Evolutionary conservation across 2,329 filamentous ascomycete genomes (phyloP).

Genomic region (Lachnellula subtilissima): DNA sequence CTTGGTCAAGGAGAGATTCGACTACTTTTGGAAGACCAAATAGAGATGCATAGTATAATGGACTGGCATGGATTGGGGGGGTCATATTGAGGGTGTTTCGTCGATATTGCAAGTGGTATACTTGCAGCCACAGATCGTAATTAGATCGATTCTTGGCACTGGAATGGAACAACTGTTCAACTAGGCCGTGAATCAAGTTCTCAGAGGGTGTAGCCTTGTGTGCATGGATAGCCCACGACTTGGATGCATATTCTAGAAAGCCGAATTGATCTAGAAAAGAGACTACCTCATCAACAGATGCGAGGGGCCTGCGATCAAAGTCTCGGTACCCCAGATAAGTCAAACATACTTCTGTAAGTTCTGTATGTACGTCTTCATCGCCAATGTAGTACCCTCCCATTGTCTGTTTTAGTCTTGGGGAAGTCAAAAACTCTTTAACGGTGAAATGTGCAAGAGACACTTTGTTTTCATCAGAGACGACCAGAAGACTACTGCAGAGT

Average conservation of each 20-base stretch:
- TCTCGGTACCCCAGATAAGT: slow-evolving; percentile 4
- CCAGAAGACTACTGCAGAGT: slow-evolving; percentile 8
- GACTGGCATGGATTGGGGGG: slow-evolving; percentile 1
- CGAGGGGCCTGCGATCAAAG: slow-evolving; percentile 1
- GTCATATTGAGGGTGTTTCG: background rate
- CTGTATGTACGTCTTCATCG: background rate
- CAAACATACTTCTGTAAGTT: slow-evolving; percentile 12
- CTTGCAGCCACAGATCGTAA: slow-evolving; percentile 7
- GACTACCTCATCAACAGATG: background rate
- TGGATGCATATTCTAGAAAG: slow-evolving; percentile 1
- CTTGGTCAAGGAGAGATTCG: slow-evolving; percentile 19
- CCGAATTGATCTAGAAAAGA: background rate
- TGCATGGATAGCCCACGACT: slow-evolving; percentile 3
- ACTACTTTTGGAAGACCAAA: slow-evolving; percentile 14
- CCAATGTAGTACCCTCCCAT: background rate
- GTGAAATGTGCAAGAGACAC: slow-evolving; percentile 29
- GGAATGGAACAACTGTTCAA: slow-evolving; percentile 1
- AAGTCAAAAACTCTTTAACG: slow-evolving; percentile 30
- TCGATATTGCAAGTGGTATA: slow-evolving; percentile 1
- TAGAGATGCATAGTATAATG: slow-evolving; percentile 18
- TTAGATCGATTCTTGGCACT: background rate
- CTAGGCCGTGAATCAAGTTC: slow-evolving; percentile 2
- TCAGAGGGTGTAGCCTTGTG: slow-evolving; percentile 1
- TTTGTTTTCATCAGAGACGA: background rate
- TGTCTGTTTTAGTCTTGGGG: slow-evolving; percentile 14